These are phyloP conservation scores for Setaria italica DNA, from an alignment of 202 grass and related monocot genomes.

Conservation along the genomic window DNA sequence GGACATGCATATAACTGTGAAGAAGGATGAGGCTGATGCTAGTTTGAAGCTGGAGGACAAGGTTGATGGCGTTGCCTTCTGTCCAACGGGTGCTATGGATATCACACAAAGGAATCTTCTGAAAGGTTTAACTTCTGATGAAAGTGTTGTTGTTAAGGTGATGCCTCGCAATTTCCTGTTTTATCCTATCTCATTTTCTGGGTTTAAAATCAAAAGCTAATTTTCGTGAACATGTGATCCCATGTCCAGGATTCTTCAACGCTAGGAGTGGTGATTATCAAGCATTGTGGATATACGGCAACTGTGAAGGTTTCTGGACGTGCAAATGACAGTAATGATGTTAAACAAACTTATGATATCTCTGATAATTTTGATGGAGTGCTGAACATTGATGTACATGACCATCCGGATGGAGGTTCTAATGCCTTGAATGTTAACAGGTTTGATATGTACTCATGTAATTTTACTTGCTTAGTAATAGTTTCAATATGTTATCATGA, in stretches of 20 bases:
- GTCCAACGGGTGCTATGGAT: slow-evolving; percentile 57
- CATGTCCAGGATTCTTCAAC: slow-evolving; percentile 68
- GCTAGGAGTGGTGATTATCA: slow-evolving; percentile 89
- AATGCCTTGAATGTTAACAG: slow-evolving; percentile 95
- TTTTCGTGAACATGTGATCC: slow-evolving; percentile 38
- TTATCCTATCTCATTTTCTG: slow-evolving; percentile 11
- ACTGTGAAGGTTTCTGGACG: slow-evolving; percentile 74
- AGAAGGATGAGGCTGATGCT: slow-evolving; percentile 72
- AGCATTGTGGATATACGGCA: slow-evolving; percentile 94
- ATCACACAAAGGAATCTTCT: slow-evolving; percentile 86
- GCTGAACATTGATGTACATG: slow-evolving; percentile 65
- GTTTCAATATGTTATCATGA: background rate
- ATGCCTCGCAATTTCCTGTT: slow-evolving; percentile 35
- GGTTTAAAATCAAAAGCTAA: slow-evolving; percentile 18
- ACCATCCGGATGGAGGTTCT: slow-evolving; percentile 87
- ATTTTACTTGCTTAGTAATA: slow-evolving; percentile 27
- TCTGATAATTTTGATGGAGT: slow-evolving; percentile 69
- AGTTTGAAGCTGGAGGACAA: slow-evolving; percentile 76
- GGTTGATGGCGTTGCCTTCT: slow-evolving; percentile 70
- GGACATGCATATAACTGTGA: slow-evolving; percentile 78
- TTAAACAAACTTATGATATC: slow-evolving; percentile 48
- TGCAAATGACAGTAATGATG: slow-evolving; percentile 42
- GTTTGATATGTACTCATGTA: slow-evolving; percentile 50
- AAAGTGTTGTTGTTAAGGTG: slow-evolving; percentile 82
- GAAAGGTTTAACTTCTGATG: slow-evolving; percentile 96